Percentiles rank a stretch among this genome's conserved stretches.
Conservation (phyloP, 805 yeast genomes). For the Saturnispora sekii region DNA sequence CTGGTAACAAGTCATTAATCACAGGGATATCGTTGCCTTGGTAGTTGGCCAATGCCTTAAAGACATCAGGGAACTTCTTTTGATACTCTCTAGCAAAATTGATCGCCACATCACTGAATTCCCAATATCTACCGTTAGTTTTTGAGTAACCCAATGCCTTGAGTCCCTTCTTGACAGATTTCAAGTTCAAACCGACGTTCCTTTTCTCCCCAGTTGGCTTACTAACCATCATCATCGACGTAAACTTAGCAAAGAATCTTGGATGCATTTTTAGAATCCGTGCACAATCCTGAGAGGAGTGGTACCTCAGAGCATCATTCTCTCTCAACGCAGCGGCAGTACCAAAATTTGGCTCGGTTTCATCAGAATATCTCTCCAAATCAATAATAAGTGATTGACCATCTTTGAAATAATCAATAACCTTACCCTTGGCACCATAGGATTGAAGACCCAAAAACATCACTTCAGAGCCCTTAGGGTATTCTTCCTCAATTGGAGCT, state of each 20-base stretch:
- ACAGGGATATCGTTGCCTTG: conserved; percentile 29
- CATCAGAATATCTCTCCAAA: conserved; percentile 19
- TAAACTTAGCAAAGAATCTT: conserved; percentile 62
- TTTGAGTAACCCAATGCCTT: conserved; percentile 86
- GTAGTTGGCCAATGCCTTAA: conserved; percentile 27
- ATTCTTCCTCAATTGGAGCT: conserved; percentile 70
- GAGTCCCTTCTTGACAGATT: conserved; percentile 66
- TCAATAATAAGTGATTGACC: conserved; percentile 23
- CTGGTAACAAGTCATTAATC: conserved; percentile 29
- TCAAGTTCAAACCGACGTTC: conserved; percentile 77
- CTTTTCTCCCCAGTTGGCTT: conserved; percentile 41
- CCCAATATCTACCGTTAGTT: conserved; percentile 64
- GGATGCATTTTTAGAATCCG: conserved; percentile 48
- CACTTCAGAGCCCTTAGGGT: conserved; percentile 60
- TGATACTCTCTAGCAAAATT: conserved; percentile 54
- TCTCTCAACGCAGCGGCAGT: conserved; percentile 50
- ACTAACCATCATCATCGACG: conserved; percentile 60
- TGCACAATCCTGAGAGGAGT: conserved; percentile 56
- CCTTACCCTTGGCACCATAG: conserved; percentile 70
- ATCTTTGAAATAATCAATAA: conserved; percentile 51
- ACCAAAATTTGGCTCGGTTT: conserved; percentile 61
- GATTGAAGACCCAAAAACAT: conserved; percentile 80
- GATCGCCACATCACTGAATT: conserved; percentile 66
- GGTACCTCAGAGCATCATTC: conserved; percentile 43
- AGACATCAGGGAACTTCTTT: conserved; percentile 51